Conservation (phyloP, 2,329 filamentous ascomycete species). For the Fusarium pseudoanthophilum region DNA sequence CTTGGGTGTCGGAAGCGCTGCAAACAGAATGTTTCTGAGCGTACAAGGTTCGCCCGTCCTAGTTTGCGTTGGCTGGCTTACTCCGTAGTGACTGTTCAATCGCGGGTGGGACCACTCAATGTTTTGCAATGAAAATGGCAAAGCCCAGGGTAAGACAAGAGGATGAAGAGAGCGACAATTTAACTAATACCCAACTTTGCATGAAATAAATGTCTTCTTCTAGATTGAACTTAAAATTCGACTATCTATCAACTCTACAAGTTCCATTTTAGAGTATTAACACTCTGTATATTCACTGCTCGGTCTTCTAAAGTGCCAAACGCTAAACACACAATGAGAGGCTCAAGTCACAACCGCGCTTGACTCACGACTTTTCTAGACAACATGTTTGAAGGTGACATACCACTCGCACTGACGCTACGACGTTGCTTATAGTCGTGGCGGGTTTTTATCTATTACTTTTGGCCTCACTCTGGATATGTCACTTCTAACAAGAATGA, state of each 20-base stretch:
- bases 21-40: background rate
- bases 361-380: accelerated
- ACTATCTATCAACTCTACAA: accelerated
- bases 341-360: accelerated
- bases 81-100: too few species aligned
- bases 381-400: accelerated
- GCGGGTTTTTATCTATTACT: accelerated
- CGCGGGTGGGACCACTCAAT: background rate
- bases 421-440: accelerated
- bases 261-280: background rate
- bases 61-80: background rate
- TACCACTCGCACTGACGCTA: accelerated
- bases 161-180: background rate
- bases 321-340: accelerated
- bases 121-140: accelerated
- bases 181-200: too few species aligned
- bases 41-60: background rate
- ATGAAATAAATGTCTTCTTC: background rate
- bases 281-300: background rate
- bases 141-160: background rate
- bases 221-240: accelerated
- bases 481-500: accelerated
- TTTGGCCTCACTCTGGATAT: accelerated
- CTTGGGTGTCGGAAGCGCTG: accelerated
- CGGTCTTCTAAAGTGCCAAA: accelerated